A percentile compares a stretch with the other conserved stretches of the same genome.
Evolutionary conservation across 2,329 filamentous ascomycete genomes (phyloP).

Genomic region (Trichoderma sp.): DNA sequence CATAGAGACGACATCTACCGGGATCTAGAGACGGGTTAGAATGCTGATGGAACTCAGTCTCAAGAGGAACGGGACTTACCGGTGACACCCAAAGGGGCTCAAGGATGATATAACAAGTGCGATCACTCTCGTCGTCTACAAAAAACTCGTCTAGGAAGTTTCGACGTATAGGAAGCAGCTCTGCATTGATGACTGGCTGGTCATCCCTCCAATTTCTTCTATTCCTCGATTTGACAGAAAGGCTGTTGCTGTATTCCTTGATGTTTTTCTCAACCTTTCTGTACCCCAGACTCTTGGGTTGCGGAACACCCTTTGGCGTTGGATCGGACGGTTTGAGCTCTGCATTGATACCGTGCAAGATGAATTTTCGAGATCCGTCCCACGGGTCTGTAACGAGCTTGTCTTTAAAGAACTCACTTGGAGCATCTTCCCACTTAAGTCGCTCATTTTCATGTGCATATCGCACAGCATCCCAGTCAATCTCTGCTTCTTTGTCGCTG

Average conservation of each 20-base stretch:
- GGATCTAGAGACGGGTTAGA: slow-evolving; percentile 49
- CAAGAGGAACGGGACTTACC: slow-evolving; percentile 47
- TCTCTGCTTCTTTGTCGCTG: slow-evolving; percentile 1
- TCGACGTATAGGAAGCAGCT: slow-evolving; percentile 71
- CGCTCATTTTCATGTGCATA: slow-evolving; percentile 34
- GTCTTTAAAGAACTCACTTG: slow-evolving; percentile 49
- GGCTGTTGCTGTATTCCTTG: slow-evolving; percentile 77
- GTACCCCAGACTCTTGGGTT: slow-evolving; percentile 44
- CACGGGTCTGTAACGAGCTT: slow-evolving; percentile 56
- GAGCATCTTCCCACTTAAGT: slow-evolving; percentile 41
- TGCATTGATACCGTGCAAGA: slow-evolving; percentile 50
- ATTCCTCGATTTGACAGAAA: slow-evolving; percentile 60
- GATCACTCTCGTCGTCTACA: slow-evolving; percentile 45
- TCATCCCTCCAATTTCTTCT: slow-evolving; percentile 54
- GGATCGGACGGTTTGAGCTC: slow-evolving; percentile 62
- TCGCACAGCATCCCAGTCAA: slow-evolving; percentile 62
- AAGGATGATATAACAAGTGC: slow-evolving; percentile 65
- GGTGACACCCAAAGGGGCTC: slow-evolving; percentile 74
- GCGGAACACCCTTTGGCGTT: slow-evolving; percentile 56
- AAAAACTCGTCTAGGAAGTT: slow-evolving; percentile 74
- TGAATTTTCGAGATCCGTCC: slow-evolving; percentile 63
- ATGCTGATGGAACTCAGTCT: neutral
- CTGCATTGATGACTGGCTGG: slow-evolving; percentile 79
- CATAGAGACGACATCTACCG: slow-evolving; percentile 66
- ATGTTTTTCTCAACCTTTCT: slow-evolving; percentile 55